Base-by-base conservation (phyloP, 2,329 filamentous ascomycete genomes). In the Colletotrichum sp. region DNA sequence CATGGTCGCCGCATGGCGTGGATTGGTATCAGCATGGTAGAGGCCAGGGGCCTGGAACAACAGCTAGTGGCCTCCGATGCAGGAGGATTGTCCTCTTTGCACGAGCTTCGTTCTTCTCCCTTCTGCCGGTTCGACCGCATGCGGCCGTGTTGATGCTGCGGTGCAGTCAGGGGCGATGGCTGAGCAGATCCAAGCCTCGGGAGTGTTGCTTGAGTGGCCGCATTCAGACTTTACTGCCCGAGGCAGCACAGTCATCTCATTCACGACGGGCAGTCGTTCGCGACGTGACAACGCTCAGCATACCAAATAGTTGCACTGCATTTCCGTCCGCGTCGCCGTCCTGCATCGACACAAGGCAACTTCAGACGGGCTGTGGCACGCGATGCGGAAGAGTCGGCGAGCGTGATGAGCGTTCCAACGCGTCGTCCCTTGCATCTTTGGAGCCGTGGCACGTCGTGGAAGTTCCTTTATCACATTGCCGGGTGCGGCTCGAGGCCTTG, bases 361-460 rank as follows among this genome's bases (percentile, higher is more conserved):
- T 65, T 48, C 34, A 69, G 70, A 72, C 34, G 61, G 22, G 74
- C 68, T 60, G 70, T 57, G 19, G 36, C 60, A 61, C 34, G n/a
- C 34, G 64, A 63, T 9, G 25, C 32, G 30, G 39, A 57, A 19
- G 9, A 13, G 8, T 22, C 36, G 30, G 12, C 19, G 34, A 22
- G 25, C 25, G 22, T 22, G 59, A 48, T 69, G 16, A 22, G 71
- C 70, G 65, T 76, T 68, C 70, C 74, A 76, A 64, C 39, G 71
- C 65, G 57, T 64, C n/a, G 68, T 28, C 74, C 70, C 74, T 76
- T 76, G 64, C 70, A 74, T 67, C 48, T 67, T 67, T 36, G 25
- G 30, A 67, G 70, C 34, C 34, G 70, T 69, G 27, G 59, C 48
- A 57, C 34, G 39, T 30, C 44, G 57, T 27, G 30, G 44, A 34